Evolutionary conservation across 148 eudicot species (phyloP).

Genomic region (Cornus kousa): DNA sequence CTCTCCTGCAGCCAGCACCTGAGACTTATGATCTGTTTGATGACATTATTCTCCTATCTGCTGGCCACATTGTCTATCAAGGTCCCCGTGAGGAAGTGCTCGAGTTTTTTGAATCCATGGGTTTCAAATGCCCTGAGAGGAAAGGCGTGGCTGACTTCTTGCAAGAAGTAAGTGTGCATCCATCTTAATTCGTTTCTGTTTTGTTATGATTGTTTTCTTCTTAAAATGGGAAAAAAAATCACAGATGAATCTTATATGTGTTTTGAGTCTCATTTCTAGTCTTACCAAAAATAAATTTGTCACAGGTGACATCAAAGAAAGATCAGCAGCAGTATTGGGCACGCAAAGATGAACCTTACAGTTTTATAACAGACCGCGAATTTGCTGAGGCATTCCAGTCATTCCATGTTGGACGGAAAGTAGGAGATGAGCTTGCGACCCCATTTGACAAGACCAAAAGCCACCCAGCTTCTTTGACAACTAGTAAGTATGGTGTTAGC

Average conservation of each 20-base stretch:
- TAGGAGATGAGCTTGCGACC: slow-evolving; percentile 30
- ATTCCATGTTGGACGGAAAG: slow-evolving; percentile 35
- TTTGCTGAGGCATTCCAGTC: slow-evolving; percentile 45
- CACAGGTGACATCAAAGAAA: slow-evolving; percentile 49
- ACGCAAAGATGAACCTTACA: slow-evolving; percentile 27
- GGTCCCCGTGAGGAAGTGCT: slow-evolving; percentile 49
- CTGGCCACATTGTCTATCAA: slow-evolving; percentile 48
- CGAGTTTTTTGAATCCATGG: slow-evolving; percentile 47
- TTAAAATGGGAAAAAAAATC: too few relatives aligned
- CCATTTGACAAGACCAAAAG: slow-evolving; percentile 36
- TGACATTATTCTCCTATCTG: slow-evolving; percentile 54
- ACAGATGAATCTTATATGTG: background rate
- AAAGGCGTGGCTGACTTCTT: slow-evolving; percentile 55
- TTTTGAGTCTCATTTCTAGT: background rate
- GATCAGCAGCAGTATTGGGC: slow-evolving; percentile 56
- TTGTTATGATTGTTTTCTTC: background rate
- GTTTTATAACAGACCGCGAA: slow-evolving; percentile 30
- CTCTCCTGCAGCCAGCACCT: slow-evolving; percentile 54
- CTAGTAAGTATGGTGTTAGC: slow-evolving; percentile 11
- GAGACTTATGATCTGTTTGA: slow-evolving; percentile 56
- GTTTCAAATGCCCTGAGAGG: slow-evolving; percentile 52
- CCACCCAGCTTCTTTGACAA: slow-evolving; percentile 46
- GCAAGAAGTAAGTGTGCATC: slow-evolving; percentile 34
- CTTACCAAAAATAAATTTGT: too few relatives aligned
- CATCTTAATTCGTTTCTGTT: background rate